Evolutionary conservation across 257 asterid genomes (phyloP).

Genomic region (Jacaranda mimosifolia): DNA sequence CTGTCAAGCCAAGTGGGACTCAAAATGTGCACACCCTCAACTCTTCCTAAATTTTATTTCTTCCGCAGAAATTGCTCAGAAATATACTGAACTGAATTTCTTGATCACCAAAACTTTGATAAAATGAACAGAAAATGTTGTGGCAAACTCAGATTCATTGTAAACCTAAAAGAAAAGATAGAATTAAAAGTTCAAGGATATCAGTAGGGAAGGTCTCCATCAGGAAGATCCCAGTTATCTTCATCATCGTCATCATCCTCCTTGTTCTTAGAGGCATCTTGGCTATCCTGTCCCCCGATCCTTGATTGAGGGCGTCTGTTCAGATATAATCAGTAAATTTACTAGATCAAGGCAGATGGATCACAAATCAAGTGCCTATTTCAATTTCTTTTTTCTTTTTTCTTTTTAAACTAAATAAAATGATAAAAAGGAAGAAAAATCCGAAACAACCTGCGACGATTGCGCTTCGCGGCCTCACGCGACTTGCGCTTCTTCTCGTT

Average conservation of each 20-base stretch:
- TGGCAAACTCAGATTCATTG: slow-evolving; percentile 26
- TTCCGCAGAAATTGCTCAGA: no score
- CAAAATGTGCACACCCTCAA: no score
- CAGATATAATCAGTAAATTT: neutral
- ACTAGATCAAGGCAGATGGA: no score
- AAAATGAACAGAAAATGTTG: neutral
- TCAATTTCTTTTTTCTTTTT: no score
- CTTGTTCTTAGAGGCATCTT: slow-evolving; percentile 48
- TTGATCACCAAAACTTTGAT: no score
- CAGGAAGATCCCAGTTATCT: slow-evolving; percentile 83
- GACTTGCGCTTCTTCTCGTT: slow-evolving; percentile 79
- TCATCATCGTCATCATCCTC: slow-evolving; percentile 62
- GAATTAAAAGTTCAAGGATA: neutral
- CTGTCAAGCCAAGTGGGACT: no score
- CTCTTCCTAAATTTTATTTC: no score
- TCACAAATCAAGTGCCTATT: no score
- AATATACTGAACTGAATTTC: no score
- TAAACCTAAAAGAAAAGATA: neutral
- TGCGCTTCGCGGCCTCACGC: slow-evolving; percentile 92
- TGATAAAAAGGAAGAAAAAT: neutral
- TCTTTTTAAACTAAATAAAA: no score
- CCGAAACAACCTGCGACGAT: slow-evolving; percentile 68
- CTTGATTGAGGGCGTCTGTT: slow-evolving; percentile 56
- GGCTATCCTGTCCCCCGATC: slow-evolving; percentile 40
- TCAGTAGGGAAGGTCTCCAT: slow-evolving; percentile 56